Evolutionary conservation across 352 stramenopile genomes (phyloP).

Genomic region (Globisporangium megalacanthum): DNA sequence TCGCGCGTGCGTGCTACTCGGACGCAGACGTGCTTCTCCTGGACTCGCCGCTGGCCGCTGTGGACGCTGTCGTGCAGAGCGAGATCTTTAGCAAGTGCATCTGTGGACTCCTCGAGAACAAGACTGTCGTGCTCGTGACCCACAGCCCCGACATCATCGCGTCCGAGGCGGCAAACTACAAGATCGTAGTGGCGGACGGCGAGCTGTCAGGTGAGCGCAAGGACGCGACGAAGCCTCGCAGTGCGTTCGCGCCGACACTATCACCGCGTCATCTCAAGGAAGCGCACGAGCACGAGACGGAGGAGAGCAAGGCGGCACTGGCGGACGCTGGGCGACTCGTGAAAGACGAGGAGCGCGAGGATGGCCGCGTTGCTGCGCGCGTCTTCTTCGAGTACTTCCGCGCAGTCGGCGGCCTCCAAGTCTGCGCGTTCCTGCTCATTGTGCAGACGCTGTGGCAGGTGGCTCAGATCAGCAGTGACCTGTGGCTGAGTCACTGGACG

Average conservation of each 20-base stretch:
- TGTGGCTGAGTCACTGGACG: slow-evolving; percentile 27
- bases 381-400: slow-evolving; percentile 38
- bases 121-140: slow-evolving; percentile 89
- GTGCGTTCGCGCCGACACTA: not conserved
- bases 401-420: slow-evolving; percentile 20
- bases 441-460: slow-evolving; percentile 19
- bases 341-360: slow-evolving; percentile 30
- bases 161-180: slow-evolving; percentile 21
- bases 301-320: not conserved
- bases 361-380: slow-evolving; percentile 26
- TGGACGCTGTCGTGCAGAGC: slow-evolving; percentile 92
- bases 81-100: slow-evolving; percentile 85
- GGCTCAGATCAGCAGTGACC: slow-evolving; percentile 21
- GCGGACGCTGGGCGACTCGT: slow-evolving; percentile 18
- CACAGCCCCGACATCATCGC: slow-evolving; percentile 80
- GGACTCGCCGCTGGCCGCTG: slow-evolving; percentile 90
- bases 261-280: slow-evolving; percentile 4
- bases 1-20: slow-evolving; percentile 73
- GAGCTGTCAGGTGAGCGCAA: not conserved
- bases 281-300: slow-evolving; percentile 3
- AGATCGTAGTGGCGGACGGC: slow-evolving; percentile 14
- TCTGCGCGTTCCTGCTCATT: slow-evolving; percentile 4
- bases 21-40: slow-evolving; percentile 76
- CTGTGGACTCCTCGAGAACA: slow-evolving; percentile 29
- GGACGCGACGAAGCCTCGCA: not conserved